phyloP scores from a whole-genome alignment of 1,139 yeast species.

The Insectozyma bohioensis region DNA sequence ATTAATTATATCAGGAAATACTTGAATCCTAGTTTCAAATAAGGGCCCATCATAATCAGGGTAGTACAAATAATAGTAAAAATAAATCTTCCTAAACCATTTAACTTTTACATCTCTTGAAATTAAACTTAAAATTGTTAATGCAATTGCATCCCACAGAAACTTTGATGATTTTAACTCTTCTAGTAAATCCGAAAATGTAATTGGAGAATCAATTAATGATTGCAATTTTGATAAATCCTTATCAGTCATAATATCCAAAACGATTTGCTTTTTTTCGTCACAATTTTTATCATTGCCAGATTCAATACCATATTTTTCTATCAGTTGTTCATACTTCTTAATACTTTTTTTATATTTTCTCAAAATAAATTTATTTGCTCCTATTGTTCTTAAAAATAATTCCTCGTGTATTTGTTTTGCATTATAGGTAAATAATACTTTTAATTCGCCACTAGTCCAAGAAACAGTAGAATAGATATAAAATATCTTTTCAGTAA shows the following conservation, averaged over 20 bases:
- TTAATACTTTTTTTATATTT: neutral
- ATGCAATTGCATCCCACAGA: too few relatives aligned
- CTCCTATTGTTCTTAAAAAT: neutral
- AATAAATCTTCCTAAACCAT: constrained; percentile 6
- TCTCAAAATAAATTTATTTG: neutral
- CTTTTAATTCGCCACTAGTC: constrained; percentile 1
- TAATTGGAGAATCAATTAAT: neutral
- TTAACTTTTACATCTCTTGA: neutral
- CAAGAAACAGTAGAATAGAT: too few relatives aligned
- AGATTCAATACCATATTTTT: too few relatives aligned
- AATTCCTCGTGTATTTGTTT: neutral
- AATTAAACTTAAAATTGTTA: too few relatives aligned
- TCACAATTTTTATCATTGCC: neutral
- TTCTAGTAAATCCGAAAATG: constrained; percentile 1
- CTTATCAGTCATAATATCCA: neutral
- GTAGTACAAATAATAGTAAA: constrained; percentile 6
- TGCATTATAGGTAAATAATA: neutral
- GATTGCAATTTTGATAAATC: neutral
- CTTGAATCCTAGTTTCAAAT: neutral
- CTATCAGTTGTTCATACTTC: neutral
- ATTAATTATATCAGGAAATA: neutral
- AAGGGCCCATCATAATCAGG: constrained; percentile 3
- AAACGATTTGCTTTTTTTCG: neutral
- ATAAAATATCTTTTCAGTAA: too few relatives aligned
- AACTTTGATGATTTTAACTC: too few relatives aligned